Base-by-base conservation (phyloP, 2,329 filamentous ascomycete species). In the Aphanocladium album region DNA sequence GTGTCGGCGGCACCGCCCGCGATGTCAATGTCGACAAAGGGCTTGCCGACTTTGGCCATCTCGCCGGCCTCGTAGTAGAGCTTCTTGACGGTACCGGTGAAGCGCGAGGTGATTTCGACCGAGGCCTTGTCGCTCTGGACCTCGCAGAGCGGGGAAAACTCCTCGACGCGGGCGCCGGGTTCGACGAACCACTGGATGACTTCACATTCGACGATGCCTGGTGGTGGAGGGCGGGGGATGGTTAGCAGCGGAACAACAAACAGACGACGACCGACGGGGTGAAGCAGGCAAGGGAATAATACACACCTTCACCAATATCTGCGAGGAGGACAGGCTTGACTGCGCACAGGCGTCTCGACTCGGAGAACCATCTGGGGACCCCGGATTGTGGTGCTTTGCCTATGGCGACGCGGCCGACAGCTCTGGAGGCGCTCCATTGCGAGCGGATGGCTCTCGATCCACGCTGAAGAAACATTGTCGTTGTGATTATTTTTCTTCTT, bases 141-240 rank as follows among this genome's bases (percentile, higher is more conserved):
- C 78, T 99, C 95, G 77, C 95, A 99, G 51, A 99, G 83, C 62
- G 93, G 95, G 68, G 96, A 95, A 83, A 96, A 99, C 79, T 99
- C 93, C 78, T 99, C 93, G 68, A 99, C 93, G 61, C 90, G 88
- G 39, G 95, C 95, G 62, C 93, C 93, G 54, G 96, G 92, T 76
- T 97, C 89, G 66, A 99, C 93, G 73, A 98, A 99, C 95, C 95
- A 99, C 79, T 99, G 95, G 70, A 98, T 98, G 70, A 99, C 91
- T 76, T 99, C 95, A 71, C 95, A 96, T 78, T 99, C 95, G 72
- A 95, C 93, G 70, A 98, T 99, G 60, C 95, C 95, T 95, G 68
- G 46, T 55, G 57, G n/a, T 60, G 35, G 2, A 30, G 51, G 43
- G 19, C 33, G 51, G 4, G n/a, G 43, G 21, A 16, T 41, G 45